These are phyloP conservation scores for Naumovozyma castellii DNA, from an alignment of 805 yeast genomes.

Conservation along the genomic window DNA sequence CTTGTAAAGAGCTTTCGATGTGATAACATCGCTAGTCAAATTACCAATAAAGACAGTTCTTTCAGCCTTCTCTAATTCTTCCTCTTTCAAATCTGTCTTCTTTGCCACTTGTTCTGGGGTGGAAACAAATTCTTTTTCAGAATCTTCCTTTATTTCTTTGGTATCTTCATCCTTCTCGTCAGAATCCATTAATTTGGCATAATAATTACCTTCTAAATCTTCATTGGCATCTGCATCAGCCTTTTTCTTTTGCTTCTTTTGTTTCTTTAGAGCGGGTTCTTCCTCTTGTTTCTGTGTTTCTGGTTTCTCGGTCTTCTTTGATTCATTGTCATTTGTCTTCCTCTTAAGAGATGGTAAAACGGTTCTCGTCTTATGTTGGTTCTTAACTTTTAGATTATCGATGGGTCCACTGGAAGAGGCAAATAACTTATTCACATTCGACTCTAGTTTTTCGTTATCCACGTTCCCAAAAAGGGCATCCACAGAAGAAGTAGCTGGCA, in stretches of 20 bases:
- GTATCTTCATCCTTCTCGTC: conserved; percentile 18
- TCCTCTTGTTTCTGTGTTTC: conserved; percentile 1
- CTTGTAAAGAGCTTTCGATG: conserved; percentile 51
- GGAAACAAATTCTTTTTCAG: conserved; percentile 16
- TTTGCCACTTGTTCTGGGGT: conserved; percentile 32
- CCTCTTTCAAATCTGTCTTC: conserved; percentile 50
- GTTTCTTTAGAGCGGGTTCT: conserved; percentile 1
- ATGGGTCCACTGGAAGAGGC: conserved; percentile 40
- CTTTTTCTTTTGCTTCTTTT: conserved; percentile 12
- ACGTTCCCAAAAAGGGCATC: conserved; percentile 29
- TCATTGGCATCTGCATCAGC: conserved; percentile 28
- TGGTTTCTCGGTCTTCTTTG: conserved; percentile 3
- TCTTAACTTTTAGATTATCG: conserved; percentile 11
- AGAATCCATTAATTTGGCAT: conserved; percentile 38
- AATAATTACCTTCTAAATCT: conserved; percentile 48
- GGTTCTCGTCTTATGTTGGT: conserved; percentile 16
- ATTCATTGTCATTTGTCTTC: conserved; percentile 5
- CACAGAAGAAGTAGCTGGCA: conserved; percentile 19
- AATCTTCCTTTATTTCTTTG: conserved; percentile 6
- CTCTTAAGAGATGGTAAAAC: conserved; percentile 8
- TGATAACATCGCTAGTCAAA: conserved; percentile 54
- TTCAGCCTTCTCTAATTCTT: conserved; percentile 75
- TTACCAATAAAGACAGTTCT: conserved; percentile 85
- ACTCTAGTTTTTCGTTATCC: conserved; percentile 25
- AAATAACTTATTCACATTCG: conserved; percentile 31